Base-by-base conservation (phyloP, 1,139 yeast species). In the Saccharomyces hybrid region DNA sequence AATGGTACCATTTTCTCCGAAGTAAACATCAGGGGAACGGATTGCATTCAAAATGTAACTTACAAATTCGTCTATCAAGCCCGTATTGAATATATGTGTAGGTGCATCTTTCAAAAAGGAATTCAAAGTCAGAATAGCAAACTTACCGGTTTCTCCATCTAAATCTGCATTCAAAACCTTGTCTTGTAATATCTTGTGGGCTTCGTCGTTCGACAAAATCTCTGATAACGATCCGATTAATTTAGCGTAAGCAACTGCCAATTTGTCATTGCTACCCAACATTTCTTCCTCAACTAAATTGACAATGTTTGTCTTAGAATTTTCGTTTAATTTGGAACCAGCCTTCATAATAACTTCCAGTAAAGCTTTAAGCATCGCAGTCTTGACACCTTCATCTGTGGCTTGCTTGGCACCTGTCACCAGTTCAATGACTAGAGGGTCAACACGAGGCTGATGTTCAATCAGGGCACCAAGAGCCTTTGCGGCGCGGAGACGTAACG, bases 401-500 rank as follows among this genome's bases (percentile, higher is more conserved):
- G 82, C 71, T 56, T 76, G 77, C 64, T 81, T 84, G 11, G 90
- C 88, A 52, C 95, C 95, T 47, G 84, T 73, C 13, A 89, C 84
- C 60, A 91, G 77, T 67, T 91, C 98, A 47, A 87, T 80, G 13
- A 91, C 88, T 56, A 93, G 78, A 3, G 98, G 96, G 69, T 93
- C 99, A 57, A 93, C 93, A 68, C 97, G 82, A 8, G 98, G 93
- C 71, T 91, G 98, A 67, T 87, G 83, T 62, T 84, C 85, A 64
- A 93, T 88, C 66, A 93, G 78, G 7, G 91, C 83, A 53, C 96
- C 96, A 61, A 93, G 76, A 0, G 97, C 98, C 63, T 77, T 80
- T 42, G 96, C 97, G n/a, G 98, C 96, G 59, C 96, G 81, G 4
- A 83, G 71, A 64, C 98, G 80, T 65, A 93, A 76, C 6, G 80